Percentiles rank a stretch among this genome's conserved stretches.
Evolutionary conservation across 1,284 basidiomycete species (phyloP).

Genomic region (Moesziomyces sp.): DNA sequence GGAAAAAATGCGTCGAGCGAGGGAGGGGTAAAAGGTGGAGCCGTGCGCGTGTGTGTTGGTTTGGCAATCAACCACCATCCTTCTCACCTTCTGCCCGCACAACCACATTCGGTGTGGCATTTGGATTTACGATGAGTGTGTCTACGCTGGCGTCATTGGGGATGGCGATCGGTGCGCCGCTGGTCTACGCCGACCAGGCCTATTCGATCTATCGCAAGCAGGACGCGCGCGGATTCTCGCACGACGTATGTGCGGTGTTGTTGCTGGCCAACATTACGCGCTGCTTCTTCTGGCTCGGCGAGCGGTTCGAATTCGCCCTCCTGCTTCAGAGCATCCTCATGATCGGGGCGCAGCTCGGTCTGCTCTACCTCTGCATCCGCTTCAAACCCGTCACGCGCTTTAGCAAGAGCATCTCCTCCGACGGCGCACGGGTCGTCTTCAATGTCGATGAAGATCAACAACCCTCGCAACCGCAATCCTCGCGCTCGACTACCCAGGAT

Average conservation of each 20-base stretch:
- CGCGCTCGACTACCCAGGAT: not conserved
- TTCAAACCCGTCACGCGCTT: conserved; percentile 64
- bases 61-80: not conserved
- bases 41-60: not conserved
- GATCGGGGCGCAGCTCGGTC: conserved; percentile 70
- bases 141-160: conserved; percentile 36
- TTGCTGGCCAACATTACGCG: conserved; percentile 60
- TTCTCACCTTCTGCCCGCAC: not conserved
- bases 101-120: not conserved
- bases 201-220: conserved; percentile 58
- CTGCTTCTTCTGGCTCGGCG: conserved; percentile 79
- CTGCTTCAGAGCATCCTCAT: conserved; percentile 65
- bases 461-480: not conserved
- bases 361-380: conserved; percentile 71
- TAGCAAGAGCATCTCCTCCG: conserved; percentile 37
- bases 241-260: conserved; percentile 60
- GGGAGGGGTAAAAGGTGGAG: too few relatives aligned
- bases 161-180: conserved; percentile 58
- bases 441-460: conserved; percentile 7
- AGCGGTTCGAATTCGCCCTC: conserved; percentile 79
- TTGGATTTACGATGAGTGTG: conserved; percentile 21
- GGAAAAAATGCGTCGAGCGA: not conserved
- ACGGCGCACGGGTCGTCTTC: conserved; percentile 40
- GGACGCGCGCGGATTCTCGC: conserved; percentile 83
- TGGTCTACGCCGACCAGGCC: conserved; percentile 61